Base-by-base conservation (phyloP, 2,329 filamentous ascomycete species). In the Exophiala xenobiotica region DNA sequence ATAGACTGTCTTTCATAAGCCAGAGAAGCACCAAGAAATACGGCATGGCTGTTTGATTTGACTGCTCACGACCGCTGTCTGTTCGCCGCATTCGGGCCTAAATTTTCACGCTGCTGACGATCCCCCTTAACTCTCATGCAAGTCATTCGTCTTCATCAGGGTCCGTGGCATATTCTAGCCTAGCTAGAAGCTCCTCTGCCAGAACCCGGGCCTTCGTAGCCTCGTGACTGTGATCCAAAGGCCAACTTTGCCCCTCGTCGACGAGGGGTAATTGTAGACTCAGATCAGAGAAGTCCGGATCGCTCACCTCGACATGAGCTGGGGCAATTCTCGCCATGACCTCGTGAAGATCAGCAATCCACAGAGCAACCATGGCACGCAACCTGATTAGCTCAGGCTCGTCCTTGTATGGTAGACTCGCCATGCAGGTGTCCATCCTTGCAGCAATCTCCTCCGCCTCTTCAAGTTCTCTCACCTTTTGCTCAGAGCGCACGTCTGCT, bases 341-440 rank as follows among this genome's bases (percentile, higher is more conserved):
- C 19, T 56, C 52, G 24, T 58, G 41, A 29, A 96, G 70, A 66
- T 95, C 88, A 5, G 79, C 86, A 12, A 89, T 74, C 76, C 88
- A 95, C 12, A 93, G 72, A 1, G 82, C 81, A 4, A 90, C 70
- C 78, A 90, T 88, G 6, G 80, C 90, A 45, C 88, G 78, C 19
- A 95, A 71, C 41, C 85, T 76, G 39, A 91, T 72, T 53, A 96
- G 71, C 54, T 84, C 80, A 3, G 74, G 68, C 60, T 83, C 84
- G 50, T 83, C 82, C 23, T 83, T 82, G 64, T 84, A 95, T 0
- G 89, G 89, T 19, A 82, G 77, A 27, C 79, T 83, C 35, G 79
- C 75, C 68, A 95, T 79, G 22, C 90, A 63, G 38, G 80, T 77
- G 63, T 95, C 88, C 75, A 96, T 83, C 22, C 83, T 79, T 4